phyloP scores from a whole-genome alignment of 2,329 filamentous ascomycete species.

The Epichloe amarillans region DNA sequence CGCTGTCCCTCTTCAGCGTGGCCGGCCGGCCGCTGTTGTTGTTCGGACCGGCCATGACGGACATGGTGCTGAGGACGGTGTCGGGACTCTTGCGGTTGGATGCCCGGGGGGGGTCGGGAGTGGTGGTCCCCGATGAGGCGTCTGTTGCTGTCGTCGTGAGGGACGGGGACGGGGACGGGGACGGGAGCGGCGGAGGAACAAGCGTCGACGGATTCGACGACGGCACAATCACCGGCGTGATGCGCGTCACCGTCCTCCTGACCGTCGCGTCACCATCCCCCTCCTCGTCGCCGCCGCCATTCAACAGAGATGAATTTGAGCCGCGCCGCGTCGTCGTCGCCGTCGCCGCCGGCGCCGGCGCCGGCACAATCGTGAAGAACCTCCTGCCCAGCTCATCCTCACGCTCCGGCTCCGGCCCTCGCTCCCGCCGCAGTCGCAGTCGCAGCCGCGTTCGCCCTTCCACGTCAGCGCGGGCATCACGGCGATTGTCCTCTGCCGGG shows the following conservation, averaged over 20 bases:
- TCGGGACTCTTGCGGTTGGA: neutral
- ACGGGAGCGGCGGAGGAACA: neutral
- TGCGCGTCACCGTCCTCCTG: neutral
- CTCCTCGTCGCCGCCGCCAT: neutral
- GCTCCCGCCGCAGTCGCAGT: no score
- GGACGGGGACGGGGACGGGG: neutral
- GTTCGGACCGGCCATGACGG: neutral
- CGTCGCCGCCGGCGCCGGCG: conserved; percentile 13
- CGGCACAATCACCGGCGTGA: conserved; percentile 3
- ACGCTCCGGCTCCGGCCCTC: no score
- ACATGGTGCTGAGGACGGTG: neutral
- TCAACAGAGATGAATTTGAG: neutral
- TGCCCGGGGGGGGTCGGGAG: neutral
- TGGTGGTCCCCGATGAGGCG: neutral
- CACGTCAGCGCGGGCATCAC: no score
- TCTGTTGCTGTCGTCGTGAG: no score
- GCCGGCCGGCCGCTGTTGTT: neutral
- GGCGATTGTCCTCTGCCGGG: no score
- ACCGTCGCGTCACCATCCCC: neutral
- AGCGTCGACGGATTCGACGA: neutral
- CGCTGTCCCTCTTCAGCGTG: conserved; percentile 10
- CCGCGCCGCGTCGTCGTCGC: neutral
- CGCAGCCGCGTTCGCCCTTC: no score
- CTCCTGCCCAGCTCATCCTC: conserved; percentile 9
- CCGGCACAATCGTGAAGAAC: conserved; percentile 18